Percentiles rank a stretch among this genome's conserved stretches.
These are phyloP conservation scores for Symbiotaphrina buchneri DNA, from an alignment of 495 filamentous ascomycete species.

Conservation along the genomic window DNA sequence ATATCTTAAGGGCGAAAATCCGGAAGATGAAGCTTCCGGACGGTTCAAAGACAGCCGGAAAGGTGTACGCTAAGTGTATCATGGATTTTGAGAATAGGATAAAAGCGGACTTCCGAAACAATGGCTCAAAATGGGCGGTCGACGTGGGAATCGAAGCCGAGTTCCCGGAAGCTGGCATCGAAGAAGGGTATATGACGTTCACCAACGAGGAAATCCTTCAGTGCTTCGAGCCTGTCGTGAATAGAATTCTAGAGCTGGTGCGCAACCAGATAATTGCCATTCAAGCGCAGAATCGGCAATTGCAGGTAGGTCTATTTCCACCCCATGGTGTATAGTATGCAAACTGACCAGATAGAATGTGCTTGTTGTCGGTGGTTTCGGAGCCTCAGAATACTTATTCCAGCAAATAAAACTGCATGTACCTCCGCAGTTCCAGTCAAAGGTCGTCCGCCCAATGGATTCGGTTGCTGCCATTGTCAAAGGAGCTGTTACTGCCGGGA, in stretches of 20 bases:
- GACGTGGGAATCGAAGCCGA: slow-evolving; percentile 59
- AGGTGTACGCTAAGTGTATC: slow-evolving; percentile 60
- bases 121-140: slow-evolving; percentile 57
- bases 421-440: slow-evolving; percentile 56
- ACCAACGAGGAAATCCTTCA: slow-evolving; percentile 61
- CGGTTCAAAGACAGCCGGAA: slow-evolving; percentile 48
- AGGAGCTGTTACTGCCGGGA: slow-evolving; percentile 66
- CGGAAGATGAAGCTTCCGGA: slow-evolving; percentile 60
- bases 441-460: slow-evolving; percentile 59
- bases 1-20: slow-evolving; percentile 54
- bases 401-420: slow-evolving; percentile 68
- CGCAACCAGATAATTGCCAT: slow-evolving; percentile 61
- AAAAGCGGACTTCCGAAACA: slow-evolving; percentile 64
- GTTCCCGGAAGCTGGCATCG: slow-evolving; percentile 53
- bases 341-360: slow-evolving; percentile 31
- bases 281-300: slow-evolving; percentile 46
- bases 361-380: slow-evolving; percentile 51
- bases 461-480: slow-evolving; percentile 59
- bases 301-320: slow-evolving; percentile 30
- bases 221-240: slow-evolving; percentile 60
- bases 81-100: slow-evolving; percentile 67
- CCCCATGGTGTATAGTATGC: slow-evolving; percentile 3
- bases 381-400: slow-evolving; percentile 58
- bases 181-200: slow-evolving; percentile 67
- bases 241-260: slow-evolving; percentile 50